Evolutionary conservation across 1,284 basidiomycete species (phyloP), one percentile per base, ranked within the genome.

Genomic region (Cerrena zonata): DNA sequence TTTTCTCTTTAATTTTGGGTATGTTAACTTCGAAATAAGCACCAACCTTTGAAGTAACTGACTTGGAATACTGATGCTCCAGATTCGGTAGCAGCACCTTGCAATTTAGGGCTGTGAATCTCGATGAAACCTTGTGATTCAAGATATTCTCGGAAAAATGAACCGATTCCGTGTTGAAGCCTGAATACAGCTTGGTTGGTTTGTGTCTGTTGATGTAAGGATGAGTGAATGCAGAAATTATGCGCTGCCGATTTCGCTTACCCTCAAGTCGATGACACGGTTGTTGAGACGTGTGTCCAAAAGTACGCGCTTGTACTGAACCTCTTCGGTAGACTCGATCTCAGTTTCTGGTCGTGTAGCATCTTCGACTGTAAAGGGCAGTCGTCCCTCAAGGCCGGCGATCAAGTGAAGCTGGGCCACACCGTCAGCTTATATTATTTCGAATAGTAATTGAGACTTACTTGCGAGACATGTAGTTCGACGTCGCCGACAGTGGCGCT

Each of bases 31-130:
- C n/a, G n/a, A n/a, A n/a, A n/a, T n/a, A n/a, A n/a, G n/a, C n/a
- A 54, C 72, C 51, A 55, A 86, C 92, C 86, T 76, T 98, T 97
- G 76, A 99, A 99, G 73, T 99, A 99, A 64, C 82, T 81, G 48
- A 99, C 93, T 76, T 94, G 94, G 80, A 99, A 99, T 37, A 99
- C 96, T 30, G 88, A 91, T 18, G 96, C 91, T 12, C 96, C 96
- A 30, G 88, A 92, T 72, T 99, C 96, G 5, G 96, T 98, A 4
- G 96, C 95, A 24, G 95, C 90, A 44, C 91, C 94, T 68, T 98
- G 94, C 5, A 99, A 80, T 71, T 99, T 99, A 15, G 96, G 95
- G 55, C 91, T 93, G 71, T 98, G 96, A 56, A 99, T 98, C 71
- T 99, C 95, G 50, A 85, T 83, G 66, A 96, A 96, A 27, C 85